Conservation (phyloP, 495 filamentous ascomycete genomes). For the Penicillium dipodomyicola region DNA sequence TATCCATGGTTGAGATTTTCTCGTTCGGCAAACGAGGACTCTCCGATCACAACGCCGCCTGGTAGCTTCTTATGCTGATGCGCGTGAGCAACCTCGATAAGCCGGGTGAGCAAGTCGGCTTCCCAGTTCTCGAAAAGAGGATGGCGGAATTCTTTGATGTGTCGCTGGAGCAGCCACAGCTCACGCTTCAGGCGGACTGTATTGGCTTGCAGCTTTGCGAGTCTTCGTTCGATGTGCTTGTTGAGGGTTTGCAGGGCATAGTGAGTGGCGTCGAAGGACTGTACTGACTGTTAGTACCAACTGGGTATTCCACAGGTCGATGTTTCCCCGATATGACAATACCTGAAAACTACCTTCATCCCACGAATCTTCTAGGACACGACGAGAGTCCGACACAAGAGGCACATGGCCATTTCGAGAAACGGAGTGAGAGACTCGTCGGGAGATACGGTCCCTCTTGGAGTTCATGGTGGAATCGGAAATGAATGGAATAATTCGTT, state of each 20-base stretch:
- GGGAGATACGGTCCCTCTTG: background rate
- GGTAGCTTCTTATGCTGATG: slow-evolving; percentile 27
- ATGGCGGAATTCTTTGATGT: slow-evolving; percentile 29
- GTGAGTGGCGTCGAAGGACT: slow-evolving; percentile 15
- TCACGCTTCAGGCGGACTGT: slow-evolving; percentile 28
- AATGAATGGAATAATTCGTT: slow-evolving; percentile 5
- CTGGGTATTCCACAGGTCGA: background rate
- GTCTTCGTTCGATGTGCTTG: slow-evolving; percentile 24
- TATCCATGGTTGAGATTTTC: slow-evolving; percentile 29
- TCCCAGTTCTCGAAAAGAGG: slow-evolving; percentile 39
- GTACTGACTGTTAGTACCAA: background rate
- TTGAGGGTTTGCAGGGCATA: slow-evolving; percentile 23
- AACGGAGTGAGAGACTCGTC: background rate
- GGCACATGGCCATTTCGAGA: background rate
- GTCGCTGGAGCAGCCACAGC: slow-evolving; percentile 28
- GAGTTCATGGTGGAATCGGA: background rate
- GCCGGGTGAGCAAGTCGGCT: slow-evolving; percentile 39
- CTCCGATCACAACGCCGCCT: slow-evolving; percentile 19
- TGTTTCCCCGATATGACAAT: background rate
- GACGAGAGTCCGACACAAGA: background rate
- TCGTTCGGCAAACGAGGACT: slow-evolving; percentile 16
- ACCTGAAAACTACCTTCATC: slow-evolving; percentile 7
- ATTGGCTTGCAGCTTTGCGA: slow-evolving; percentile 24
- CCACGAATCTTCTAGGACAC: background rate
- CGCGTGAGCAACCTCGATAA: slow-evolving; percentile 37